Base-by-base conservation (phyloP, 495 filamentous ascomycete species). In the Acidiella bohemica region DNA sequence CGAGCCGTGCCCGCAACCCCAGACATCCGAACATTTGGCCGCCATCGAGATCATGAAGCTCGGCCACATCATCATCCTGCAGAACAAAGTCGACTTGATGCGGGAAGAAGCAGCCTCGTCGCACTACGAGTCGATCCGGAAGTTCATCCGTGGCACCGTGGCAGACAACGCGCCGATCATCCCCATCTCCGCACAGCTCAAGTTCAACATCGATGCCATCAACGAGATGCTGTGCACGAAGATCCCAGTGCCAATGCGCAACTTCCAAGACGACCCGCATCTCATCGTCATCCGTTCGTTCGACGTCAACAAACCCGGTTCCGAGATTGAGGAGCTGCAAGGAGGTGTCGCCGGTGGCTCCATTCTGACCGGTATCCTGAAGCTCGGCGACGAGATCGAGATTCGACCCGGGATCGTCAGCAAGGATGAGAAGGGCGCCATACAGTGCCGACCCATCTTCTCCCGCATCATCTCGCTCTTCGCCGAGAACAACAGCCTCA, bases 31-130 rank as follows among this genome's bases (percentile, higher is more conserved):
- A 65, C 90, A 97, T 70, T 67, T 97, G 63, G 90, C 90, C 43
- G 90, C 90, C 46, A 95, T 97, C 52, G 90, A 97, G 60, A 97
- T 97, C 54, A 95, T 95, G 86, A 93, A 93, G 67, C 71, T 95
- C 36, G 79, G 86, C 59, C 87, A 97, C 63, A 95, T 97, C 56
- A 88, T 97, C 61, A 96, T 97, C 48, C 76, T 96, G 28, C 90
- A 96, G 64, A 97, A 97, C 64, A 97, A 97, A 75, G 90, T 97
- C 47, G 90, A 97, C 59, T 62, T 97, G 41, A 94, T 97, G 81
- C 71, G 84, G 46, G 84, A 93, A 68, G 88, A 94, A 53, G 80
- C 74, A 32, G 92, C 90, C 25, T 72, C 84, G 50, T 73, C 85
- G 49, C 90, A 97, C 60, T 88, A 92, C 67, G 77, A 93, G 59